Percentiles rank a stretch among this genome's conserved stretches.
phyloP scores from a whole-genome alignment of 306 rosid genomes.

The Malus asiatica region DNA sequence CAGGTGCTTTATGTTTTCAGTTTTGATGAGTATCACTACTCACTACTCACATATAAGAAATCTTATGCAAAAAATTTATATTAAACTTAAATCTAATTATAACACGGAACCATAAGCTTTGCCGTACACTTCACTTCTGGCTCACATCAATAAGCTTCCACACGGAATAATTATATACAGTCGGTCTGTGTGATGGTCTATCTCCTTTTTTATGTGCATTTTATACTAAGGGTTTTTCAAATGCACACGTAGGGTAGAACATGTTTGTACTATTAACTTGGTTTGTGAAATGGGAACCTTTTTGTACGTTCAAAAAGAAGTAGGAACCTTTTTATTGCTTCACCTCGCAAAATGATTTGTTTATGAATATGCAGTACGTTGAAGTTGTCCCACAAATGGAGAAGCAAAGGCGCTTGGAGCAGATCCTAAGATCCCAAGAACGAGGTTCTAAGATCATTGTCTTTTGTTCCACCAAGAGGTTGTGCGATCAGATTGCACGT shows the following conservation, averaged over 20 bases:
- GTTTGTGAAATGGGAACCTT: not conserved
- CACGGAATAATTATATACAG: not conserved
- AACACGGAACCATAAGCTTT: not conserved
- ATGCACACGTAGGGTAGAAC: not conserved
- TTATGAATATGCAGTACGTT: slow-evolving; percentile 54
- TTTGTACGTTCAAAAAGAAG: not conserved
- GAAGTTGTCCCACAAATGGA: slow-evolving; percentile 98
- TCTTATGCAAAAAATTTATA: not conserved
- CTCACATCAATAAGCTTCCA: not conserved
- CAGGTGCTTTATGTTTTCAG: not conserved
- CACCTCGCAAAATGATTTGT: not conserved
- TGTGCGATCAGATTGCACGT: slow-evolving; percentile 93
- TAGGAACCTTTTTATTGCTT: not conserved
- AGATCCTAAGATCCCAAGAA: slow-evolving; percentile 88
- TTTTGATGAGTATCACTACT: not conserved
- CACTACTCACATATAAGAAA: not conserved
- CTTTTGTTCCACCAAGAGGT: slow-evolving; percentile 92
- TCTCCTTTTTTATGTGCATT: not conserved
- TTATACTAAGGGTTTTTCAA: not conserved
- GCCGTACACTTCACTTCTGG: not conserved
- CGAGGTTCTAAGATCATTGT: slow-evolving; percentile 85
- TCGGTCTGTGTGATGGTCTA: not conserved
- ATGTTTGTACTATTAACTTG: not conserved
- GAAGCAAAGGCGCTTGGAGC: slow-evolving; percentile 95
- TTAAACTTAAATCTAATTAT: not conserved